A percentile compares a stretch with the other conserved stretches of the same genome.
These are phyloP conservation scores for Neopestalotiopsis sp. DNA, from an alignment of 2,329 filamentous ascomycete species.

Conservation along the genomic window DNA sequence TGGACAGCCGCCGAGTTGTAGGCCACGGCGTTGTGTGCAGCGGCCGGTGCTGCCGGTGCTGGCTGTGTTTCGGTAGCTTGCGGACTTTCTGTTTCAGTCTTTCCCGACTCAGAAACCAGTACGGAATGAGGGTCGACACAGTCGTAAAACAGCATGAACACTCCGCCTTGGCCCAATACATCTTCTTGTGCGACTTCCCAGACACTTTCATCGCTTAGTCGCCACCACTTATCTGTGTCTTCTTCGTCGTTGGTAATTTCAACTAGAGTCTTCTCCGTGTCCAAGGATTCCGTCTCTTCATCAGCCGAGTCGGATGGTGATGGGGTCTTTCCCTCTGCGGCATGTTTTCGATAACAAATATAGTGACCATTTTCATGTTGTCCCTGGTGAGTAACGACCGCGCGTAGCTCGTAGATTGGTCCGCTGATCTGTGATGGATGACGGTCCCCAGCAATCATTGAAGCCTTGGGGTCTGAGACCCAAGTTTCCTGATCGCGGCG, in stretches of 20 bases:
- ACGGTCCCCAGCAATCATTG: conserved; percentile 71
- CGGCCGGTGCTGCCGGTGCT: not conserved
- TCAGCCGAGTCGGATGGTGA: conserved; percentile 15
- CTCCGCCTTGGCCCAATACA: conserved; percentile 78
- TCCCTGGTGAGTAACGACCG: conserved; percentile 88
- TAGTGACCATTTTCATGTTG: conserved; percentile 96
- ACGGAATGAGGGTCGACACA: conserved; percentile 63
- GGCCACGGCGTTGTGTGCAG: too few relatives aligned
- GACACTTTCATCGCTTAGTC: conserved; percentile 89
- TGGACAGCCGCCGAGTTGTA: not conserved
- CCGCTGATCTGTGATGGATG: conserved; percentile 58
- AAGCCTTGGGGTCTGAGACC: conserved; percentile 70
- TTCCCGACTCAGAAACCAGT: conserved; percentile 28
- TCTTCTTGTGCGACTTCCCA: conserved; percentile 73
- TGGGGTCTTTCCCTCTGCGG: conserved; percentile 30
- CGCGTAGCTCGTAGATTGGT: conserved; percentile 76
- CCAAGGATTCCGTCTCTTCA: conserved; percentile 23
- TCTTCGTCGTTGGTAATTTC: conserved; percentile 22
- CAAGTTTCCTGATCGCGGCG: conserved; percentile 64
- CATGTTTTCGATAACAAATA: conserved; percentile 83
- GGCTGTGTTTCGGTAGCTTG: not conserved
- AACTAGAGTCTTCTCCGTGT: conserved; percentile 27
- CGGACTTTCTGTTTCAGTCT: not conserved
- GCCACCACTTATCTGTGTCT: conserved; percentile 72
- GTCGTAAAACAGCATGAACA: conserved; percentile 99